A percentile compares a stretch with the other conserved stretches of the same genome.
phyloP scores from a whole-genome alignment of 2,329 filamentous ascomycete species.

The Emericellopsis atlantica region DNA sequence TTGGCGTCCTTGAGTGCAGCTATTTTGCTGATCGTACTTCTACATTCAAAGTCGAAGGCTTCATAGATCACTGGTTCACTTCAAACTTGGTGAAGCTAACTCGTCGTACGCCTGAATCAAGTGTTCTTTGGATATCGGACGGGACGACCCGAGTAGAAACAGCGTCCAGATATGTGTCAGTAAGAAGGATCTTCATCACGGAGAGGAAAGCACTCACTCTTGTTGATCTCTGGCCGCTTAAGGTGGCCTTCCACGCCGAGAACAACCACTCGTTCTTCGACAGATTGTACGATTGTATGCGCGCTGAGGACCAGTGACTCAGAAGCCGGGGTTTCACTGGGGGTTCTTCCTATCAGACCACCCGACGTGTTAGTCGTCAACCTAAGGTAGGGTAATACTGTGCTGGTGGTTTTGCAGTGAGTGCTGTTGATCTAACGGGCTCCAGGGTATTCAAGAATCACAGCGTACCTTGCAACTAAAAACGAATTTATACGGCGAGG shows the following conservation, averaged over 20 bases:
- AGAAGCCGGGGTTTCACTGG: slow-evolving; percentile 30
- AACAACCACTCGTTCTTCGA: slow-evolving; percentile 40
- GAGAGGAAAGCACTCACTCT: not conserved
- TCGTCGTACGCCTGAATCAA: not conserved
- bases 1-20: not conserved
- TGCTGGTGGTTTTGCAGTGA: no score
- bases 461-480: no score
- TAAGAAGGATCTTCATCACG: not conserved
- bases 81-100: not conserved
- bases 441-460: no score
- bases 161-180: not conserved
- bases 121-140: not conserved
- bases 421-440: no score
- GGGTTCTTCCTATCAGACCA: slow-evolving; percentile 22
- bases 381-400: no score
- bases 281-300: slow-evolving; percentile 40
- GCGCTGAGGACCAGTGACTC: slow-evolving; percentile 43
- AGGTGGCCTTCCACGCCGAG: slow-evolving; percentile 43
- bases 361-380: slow-evolving; percentile 19
- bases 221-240: slow-evolving; percentile 1
- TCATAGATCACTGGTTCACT: not conserved
- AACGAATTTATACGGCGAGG: no score
- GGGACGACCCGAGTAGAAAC: not conserved
- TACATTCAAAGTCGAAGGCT: not conserved
- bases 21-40: not conserved